Evolutionary conservation across 192 early-diverging fungal species (phyloP), one percentile per base, ranked within the genome.

Genomic region (Coemansia sp.): DNA sequence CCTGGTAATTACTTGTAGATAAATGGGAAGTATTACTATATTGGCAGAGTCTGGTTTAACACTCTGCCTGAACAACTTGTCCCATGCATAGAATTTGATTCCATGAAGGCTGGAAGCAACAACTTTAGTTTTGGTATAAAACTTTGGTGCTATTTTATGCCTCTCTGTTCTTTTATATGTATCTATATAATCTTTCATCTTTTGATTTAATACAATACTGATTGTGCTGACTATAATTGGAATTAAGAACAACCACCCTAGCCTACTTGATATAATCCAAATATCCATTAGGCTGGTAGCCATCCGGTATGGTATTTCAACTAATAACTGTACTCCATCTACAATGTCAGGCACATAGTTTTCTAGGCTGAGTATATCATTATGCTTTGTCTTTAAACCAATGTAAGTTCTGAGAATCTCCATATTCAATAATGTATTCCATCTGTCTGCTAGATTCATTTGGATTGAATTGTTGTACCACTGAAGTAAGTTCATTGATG

Each of bases 51-150:
- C 17, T 9, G 46, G 39, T 15, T 53, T 47, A 8, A 50, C 49
- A 30, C 56, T 29, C 3, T 38, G 24, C 29, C 60, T 49, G 8
- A 60, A 55, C 44, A 64, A 46, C 3, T 60, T 30, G 29, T 78
- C 77, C 80, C 80, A 86, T n/a, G 78, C 76, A 48, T 83, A 83
- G 24, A 81, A 78, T 50, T 87, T 87, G 53, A 87, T 81, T n/a
- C 78, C 72, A 25, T 72, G 72, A 36, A 87, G 72, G 4, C 71
- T 78, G 28, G 75, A 69, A 15, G 88, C 17, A 24, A 24, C 38
- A 23, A 26, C 41, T 6, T 39, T 30, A 22, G 33, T 30, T 3
- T 3, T 9, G 19, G 39, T 17, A 18, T 53, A 39, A 29, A 53
- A 53, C 27, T 53, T 53, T 39, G 50, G 50, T 1, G 37, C 2